Conservation (phyloP, 306 rosid genomes). For the Lathyrus sativus region DNA sequence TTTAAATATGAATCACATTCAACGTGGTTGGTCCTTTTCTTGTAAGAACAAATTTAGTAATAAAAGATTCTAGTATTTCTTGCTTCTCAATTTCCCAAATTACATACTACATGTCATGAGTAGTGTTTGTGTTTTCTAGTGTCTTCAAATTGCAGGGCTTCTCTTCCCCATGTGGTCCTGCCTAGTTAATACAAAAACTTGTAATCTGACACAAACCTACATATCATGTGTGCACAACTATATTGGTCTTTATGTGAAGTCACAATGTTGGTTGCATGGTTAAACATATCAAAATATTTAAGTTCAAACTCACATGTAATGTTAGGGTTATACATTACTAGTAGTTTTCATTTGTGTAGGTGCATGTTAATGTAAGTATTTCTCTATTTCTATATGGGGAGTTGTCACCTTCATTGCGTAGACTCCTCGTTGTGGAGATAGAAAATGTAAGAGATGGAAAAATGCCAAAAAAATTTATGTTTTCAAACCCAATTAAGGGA, state of each 20-base stretch:
- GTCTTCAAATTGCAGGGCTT: conserved; percentile 26
- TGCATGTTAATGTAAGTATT: no score
- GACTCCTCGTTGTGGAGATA: conserved; percentile 46
- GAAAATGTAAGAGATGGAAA: conserved; percentile 34
- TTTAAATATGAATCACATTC: conserved; percentile 40
- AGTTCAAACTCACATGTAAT: no score
- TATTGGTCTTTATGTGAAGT: background rate
- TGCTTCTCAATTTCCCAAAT: conserved; percentile 40
- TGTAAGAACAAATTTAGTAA: conserved; percentile 36
- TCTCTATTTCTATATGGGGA: no score
- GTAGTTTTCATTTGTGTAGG: no score
- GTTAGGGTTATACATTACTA: no score
- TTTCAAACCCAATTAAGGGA: conserved; percentile 34
- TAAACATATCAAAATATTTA: background rate
- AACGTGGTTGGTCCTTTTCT: conserved; percentile 40
- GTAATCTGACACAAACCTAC: conserved; percentile 5
- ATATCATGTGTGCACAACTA: conserved; percentile 10
- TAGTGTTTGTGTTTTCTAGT: conserved; percentile 30
- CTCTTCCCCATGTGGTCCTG: conserved; percentile 56
- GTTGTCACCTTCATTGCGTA: no score
- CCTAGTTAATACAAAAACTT: conserved; percentile 32
- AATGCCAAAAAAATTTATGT: conserved; percentile 51
- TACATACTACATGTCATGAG: conserved; percentile 24
- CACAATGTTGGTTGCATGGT: background rate
- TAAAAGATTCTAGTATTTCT: conserved; percentile 25